phyloP scores from a whole-genome alignment of 345 rosid genomes.

The Eucalyptus camaldulensis region DNA sequence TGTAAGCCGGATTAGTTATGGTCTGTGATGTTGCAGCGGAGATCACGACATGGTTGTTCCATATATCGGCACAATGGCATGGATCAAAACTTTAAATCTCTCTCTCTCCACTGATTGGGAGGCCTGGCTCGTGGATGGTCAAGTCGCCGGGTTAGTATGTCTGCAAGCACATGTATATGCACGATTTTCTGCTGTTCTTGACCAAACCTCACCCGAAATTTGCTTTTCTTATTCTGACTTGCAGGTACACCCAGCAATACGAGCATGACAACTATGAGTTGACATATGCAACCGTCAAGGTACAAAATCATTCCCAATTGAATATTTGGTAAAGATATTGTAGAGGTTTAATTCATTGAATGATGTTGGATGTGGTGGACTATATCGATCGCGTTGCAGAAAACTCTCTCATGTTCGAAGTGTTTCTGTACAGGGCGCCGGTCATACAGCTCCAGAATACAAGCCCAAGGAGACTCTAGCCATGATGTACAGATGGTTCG shows the following conservation, averaged over 20 bases:
- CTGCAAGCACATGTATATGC: background rate
- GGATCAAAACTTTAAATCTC: background rate
- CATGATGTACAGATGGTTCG: background rate
- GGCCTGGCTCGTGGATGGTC: constrained; percentile 17
- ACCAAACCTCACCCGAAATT: background rate
- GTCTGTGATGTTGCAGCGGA: background rate
- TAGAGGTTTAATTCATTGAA: background rate
- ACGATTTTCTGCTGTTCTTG: background rate
- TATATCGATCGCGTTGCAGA: background rate
- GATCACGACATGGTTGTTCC: constrained; percentile 16
- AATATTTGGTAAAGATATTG: background rate
- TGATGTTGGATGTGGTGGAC: background rate
- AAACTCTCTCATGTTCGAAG: background rate
- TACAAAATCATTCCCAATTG: background rate
- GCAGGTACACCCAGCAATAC: background rate
- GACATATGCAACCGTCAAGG: constrained; percentile 12
- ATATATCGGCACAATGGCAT: constrained; percentile 1
- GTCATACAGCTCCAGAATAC: background rate
- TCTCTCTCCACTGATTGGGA: background rate
- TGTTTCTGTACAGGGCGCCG: background rate
- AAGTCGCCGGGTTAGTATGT: constrained; percentile 10
- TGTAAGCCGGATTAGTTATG: background rate
- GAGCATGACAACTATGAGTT: background rate
- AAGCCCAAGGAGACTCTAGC: background rate
- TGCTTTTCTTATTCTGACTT: background rate